Evolutionary conservation across 805 yeast genomes (phyloP).

Genomic region (Schizosaccharomyces cryophilus): DNA sequence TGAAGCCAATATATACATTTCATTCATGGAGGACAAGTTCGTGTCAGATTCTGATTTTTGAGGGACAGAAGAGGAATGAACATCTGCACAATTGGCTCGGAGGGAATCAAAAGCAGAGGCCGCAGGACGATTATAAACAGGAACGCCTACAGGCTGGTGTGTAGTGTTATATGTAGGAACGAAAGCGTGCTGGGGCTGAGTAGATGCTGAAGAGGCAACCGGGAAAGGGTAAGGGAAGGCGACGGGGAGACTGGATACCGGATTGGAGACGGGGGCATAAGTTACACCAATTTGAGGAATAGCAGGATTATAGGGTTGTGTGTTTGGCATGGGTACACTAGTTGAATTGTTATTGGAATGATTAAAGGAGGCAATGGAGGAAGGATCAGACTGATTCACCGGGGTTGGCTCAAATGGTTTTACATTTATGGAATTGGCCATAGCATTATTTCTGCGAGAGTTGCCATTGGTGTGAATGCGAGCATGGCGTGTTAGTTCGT

Average conservation of each 20-base stretch:
- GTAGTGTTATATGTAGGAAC: neutral
- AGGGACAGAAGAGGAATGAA: neutral
- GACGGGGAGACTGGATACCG: neutral
- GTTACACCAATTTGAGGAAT: neutral
- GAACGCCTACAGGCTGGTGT: neutral
- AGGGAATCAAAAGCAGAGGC: neutral
- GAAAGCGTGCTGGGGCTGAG: neutral
- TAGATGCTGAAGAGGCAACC: neutral
- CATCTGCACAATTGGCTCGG: neutral
- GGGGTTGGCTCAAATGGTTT: neutral
- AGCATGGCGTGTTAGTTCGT: neutral
- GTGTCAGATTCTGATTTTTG: neutral
- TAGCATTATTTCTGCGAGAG: neutral
- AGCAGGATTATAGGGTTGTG: neutral
- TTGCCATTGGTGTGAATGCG: neutral
- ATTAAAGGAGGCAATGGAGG: neutral
- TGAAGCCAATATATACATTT: conserved; percentile 19
- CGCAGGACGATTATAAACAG: neutral
- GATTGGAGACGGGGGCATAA: neutral
- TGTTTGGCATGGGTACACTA: neutral
- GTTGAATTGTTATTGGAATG: neutral
- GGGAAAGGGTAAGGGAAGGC: neutral
- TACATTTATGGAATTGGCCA: neutral
- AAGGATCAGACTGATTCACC: too few relatives aligned
- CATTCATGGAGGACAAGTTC: neutral